Evolutionary conservation across 2,329 filamentous ascomycete species (phyloP).

Genomic region (Trichothecium roseum): DNA sequence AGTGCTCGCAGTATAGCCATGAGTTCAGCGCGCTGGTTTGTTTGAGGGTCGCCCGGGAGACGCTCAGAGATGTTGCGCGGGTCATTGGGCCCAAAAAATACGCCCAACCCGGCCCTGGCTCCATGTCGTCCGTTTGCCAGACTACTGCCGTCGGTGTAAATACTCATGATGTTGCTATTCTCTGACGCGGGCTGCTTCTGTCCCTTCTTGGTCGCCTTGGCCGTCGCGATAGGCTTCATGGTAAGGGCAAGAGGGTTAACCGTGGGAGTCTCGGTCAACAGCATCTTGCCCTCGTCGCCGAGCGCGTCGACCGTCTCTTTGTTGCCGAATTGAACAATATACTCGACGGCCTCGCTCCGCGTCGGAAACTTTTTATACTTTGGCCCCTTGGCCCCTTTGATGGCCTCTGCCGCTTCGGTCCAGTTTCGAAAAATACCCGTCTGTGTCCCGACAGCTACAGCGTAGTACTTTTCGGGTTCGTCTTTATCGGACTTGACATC

Average conservation of each 20-base stretch:
- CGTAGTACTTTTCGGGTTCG: conserved; percentile 43
- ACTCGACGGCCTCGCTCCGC: conserved; percentile 65
- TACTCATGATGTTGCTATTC: conserved; percentile 16
- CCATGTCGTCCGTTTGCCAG: conserved; percentile 44
- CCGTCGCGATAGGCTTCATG: conserved; percentile 2
- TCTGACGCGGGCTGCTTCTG: conserved; percentile 10
- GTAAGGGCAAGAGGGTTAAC: background rate
- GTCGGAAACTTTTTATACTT: conserved; percentile 62
- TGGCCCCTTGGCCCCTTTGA: conserved; percentile 60
- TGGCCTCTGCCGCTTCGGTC: conserved; percentile 61
- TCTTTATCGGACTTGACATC: conserved; percentile 22
- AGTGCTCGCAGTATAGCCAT: conserved; percentile 79
- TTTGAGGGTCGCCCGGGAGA: conserved; percentile 64
- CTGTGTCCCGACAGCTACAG: conserved; percentile 45
- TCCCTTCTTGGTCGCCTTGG: conserved; percentile 10
- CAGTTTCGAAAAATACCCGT: conserved; percentile 55
- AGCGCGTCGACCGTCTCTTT: conserved; percentile 30
- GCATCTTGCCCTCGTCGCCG: conserved; percentile 12
- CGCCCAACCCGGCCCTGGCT: conserved; percentile 51
- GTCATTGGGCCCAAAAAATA: conserved; percentile 51
- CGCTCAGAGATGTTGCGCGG: conserved; percentile 62
- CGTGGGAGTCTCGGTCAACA: too few species aligned
- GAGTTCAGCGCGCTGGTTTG: conserved; percentile 93
- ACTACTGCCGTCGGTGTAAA: conserved; percentile 56
- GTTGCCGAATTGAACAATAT: conserved; percentile 46